These are phyloP conservation scores for Pyrenophora graminea DNA, from an alignment of 2,329 filamentous ascomycete genomes.

Conservation along the genomic window DNA sequence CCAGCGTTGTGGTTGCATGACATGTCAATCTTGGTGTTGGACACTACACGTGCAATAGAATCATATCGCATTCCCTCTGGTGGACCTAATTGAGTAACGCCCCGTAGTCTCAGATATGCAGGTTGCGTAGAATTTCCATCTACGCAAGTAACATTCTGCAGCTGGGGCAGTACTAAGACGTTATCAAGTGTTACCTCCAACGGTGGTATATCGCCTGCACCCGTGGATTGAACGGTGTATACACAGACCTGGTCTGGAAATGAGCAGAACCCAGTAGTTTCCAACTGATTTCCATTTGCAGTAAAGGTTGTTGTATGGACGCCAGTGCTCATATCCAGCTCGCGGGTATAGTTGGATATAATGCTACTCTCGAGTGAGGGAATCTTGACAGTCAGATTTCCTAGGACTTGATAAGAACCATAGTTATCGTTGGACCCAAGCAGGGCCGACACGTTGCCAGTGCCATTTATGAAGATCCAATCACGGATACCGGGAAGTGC, in stretches of 20 bases:
- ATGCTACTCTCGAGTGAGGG: constrained; percentile 23
- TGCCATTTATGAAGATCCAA: constrained; percentile 56
- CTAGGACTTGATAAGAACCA: constrained; percentile 54
- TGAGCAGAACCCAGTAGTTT: constrained; percentile 52
- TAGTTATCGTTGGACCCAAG: constrained; percentile 49
- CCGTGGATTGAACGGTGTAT: constrained; percentile 41
- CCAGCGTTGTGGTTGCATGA: constrained; percentile 15
- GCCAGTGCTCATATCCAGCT: constrained; percentile 52
- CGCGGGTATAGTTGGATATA: constrained; percentile 44
- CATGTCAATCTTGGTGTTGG: constrained; percentile 15
- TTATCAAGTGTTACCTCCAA: constrained; percentile 53
- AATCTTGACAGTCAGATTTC: constrained; percentile 52
- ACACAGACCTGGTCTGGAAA: constrained; percentile 50
- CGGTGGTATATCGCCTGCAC: constrained; percentile 41
- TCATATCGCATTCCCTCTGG: constrained; percentile 54
- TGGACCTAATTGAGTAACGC: constrained; percentile 47
- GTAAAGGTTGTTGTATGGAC: constrained; percentile 42
- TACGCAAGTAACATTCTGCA: constrained; percentile 43
- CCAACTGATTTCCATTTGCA: constrained; percentile 37
- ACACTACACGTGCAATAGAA: constrained; percentile 41
- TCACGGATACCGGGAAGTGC: constrained; percentile 51
- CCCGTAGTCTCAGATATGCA: constrained; percentile 28
- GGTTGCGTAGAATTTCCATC: constrained; percentile 37
- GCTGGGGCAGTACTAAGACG: constrained; percentile 33
- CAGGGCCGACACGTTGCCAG: constrained; percentile 49